Evolutionary conservation across 345 rosid genomes (phyloP).

Genomic region (Triadica sebifera): DNA sequence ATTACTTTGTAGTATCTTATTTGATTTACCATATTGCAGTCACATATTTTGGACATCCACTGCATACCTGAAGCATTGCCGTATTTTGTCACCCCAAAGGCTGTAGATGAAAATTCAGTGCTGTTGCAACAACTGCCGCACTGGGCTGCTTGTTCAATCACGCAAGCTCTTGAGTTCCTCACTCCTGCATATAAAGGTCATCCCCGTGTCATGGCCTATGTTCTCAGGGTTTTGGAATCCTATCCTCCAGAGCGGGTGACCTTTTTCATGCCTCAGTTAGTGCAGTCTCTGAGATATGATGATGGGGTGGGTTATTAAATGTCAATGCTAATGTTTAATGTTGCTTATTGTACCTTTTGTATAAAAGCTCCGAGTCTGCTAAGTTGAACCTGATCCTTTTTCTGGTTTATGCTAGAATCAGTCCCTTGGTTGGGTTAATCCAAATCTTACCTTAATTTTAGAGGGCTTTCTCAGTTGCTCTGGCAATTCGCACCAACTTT

Average conservation of each 20-base stretch:
- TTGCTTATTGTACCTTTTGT: background rate
- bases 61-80: conserved; percentile 96
- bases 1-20: background rate
- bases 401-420: background rate
- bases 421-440: conserved; percentile 6
- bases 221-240: conserved; percentile 92
- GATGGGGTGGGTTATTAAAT: conserved; percentile 57
- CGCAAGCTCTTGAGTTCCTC: conserved; percentile 95
- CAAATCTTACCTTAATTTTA: background rate
- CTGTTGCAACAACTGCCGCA: conserved; percentile 98
- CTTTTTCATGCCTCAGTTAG: conserved; percentile 98
- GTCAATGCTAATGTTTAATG: background rate
- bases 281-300: conserved; percentile 90
- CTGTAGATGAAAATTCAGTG: conserved; percentile 87
- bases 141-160: conserved; percentile 98
- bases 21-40: conserved; percentile 44
- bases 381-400: conserved; percentile 13
- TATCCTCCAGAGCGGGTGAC: conserved; percentile 98
- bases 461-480: background rate
- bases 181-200: conserved; percentile 93
- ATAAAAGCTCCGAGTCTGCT: background rate
- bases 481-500: conserved; percentile 4
- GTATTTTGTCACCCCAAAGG: conserved; percentile 88
- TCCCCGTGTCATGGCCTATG: conserved; percentile 99
- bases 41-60: conserved; percentile 69